Evolutionary conservation across 108 stramenopile genomes (phyloP), one percentile per base, ranked within the genome.

Genomic region (Epithemia pelagica): DNA sequence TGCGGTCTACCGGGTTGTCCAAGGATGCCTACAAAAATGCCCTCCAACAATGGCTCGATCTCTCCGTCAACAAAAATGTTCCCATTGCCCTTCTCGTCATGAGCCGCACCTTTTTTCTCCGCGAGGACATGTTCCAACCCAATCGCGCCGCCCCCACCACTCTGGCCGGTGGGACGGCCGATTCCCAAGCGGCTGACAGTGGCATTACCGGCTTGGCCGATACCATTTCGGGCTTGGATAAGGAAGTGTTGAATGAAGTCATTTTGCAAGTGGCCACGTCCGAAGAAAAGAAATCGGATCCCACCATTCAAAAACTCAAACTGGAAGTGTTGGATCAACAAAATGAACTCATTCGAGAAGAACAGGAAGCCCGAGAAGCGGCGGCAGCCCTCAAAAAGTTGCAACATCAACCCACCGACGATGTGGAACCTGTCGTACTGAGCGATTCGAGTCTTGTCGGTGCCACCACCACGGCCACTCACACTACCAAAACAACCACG

Each of bases 71-170:
- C 66, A 88, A 93, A 69, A 80, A 93, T 82, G 94, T 99, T 0
- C 98, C 98, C 18, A 94, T 97, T 62, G 83, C 92, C 15, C 76
- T 99, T 32, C 82, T 99, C 23, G 96, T 99, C 54, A 96, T 99
- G 95, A 94, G 90, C 58, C 80, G 96, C 53, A 96, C 95, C 0
- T 97, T 98, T 73, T 96, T 94, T 54, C 72, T 99, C 56, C 81
- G 83, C 62, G 89, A 94, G 53, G 90, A 92, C 65, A 72, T 75
- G 56, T 55, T 64, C 1, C 58, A 66, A 23, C 37, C 37, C 37
- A 15, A 15, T 15, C 10, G 15, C 10, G 15, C 5, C 10, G 37
- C 37, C 15, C n/a, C n/a, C n/a, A n/a, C n/a, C n/a, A n/a, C n/a
- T n/a, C n/a, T n/a, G n/a, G n/a, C n/a, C n/a, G 74, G 76, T 29